Percentiles rank a stretch among this genome's conserved stretches.
Evolutionary conservation across 257 asterid species (phyloP).

Genomic region (Leptodermis oblonga): DNA sequence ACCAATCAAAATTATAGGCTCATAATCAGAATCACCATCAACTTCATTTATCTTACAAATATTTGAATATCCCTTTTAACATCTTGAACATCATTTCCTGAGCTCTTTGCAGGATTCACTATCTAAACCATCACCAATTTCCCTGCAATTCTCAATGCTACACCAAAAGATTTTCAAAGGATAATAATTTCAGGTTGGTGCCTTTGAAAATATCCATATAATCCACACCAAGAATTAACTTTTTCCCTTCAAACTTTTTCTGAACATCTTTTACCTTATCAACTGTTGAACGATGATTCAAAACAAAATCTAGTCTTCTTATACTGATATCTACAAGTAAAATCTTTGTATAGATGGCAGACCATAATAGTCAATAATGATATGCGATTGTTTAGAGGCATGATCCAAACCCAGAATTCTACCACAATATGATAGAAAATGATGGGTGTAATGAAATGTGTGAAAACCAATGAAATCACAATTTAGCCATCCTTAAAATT

Average conservation of each 20-base stretch:
- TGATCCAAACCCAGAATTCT: conserved; percentile 86
- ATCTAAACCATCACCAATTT: conserved; percentile 72
- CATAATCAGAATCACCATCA: conserved; percentile 51
- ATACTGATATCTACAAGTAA: conserved; percentile 85
- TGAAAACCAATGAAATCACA: conserved; percentile 82
- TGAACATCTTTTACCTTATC: conserved; percentile 60
- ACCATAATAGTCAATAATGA: conserved; percentile 84
- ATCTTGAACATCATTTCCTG: conserved; percentile 86
- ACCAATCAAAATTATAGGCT: conserved; percentile 71
- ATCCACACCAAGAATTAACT: conserved; percentile 74
- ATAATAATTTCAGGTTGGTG: conserved; percentile 71
- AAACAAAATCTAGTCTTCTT: conserved; percentile 74
- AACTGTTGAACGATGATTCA: conserved; percentile 57
- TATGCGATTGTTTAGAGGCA: conserved; percentile 86
- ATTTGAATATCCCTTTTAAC: conserved; percentile 65
- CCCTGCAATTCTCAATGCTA: conserved; percentile 44
- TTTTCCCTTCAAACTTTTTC: conserved; percentile 60
- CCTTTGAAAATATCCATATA: conserved; percentile 96
- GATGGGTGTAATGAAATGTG: conserved; percentile 88
- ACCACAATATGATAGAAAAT: conserved; percentile 85
- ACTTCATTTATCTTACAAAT: conserved; percentile 49
- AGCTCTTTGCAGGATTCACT: conserved; percentile 85
- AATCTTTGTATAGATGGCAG: conserved; percentile 81
- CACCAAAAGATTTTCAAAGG: conserved; percentile 67
- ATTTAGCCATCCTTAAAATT: conserved; percentile 71